Conservation (phyloP, 352 stramenopile species). For the Pythium rishiriense region DNA sequence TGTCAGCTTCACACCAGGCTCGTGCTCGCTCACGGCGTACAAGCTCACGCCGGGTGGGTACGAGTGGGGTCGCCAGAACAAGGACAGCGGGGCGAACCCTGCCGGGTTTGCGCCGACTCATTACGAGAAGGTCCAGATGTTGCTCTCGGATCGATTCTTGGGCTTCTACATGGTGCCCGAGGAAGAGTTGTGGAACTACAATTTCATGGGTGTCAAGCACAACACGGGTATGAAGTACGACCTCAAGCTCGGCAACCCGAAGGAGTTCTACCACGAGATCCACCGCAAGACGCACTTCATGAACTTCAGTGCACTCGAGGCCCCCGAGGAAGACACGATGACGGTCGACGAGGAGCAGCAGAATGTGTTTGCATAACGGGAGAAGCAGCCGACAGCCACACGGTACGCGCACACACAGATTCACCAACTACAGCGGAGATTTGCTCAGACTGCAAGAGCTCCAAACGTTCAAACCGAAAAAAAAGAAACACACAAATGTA, state of each 20-base stretch:
- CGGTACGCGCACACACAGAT: too few relatives aligned
- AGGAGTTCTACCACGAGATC: conserved; percentile 99
- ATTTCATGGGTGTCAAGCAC: conserved; percentile 99
- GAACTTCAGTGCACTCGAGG: conserved; percentile 98
- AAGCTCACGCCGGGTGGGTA: conserved; percentile 96
- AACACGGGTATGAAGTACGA: conserved; percentile 97
- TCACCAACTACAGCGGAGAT: too few relatives aligned
- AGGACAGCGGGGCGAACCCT: conserved; percentile 93
- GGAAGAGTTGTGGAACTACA: conserved; percentile 99
- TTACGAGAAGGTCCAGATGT: conserved; percentile 99
- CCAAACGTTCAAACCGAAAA: too few relatives aligned
- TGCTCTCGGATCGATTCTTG: conserved; percentile 98
- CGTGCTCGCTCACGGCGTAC: conserved; percentile 99
- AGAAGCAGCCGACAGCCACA: too few relatives aligned
- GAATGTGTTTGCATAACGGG: conserved; percentile 76
- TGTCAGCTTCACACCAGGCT: conserved; percentile 98
- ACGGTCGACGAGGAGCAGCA: conserved; percentile 93
- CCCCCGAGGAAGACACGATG: conserved; percentile 85
- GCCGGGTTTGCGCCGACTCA: conserved; percentile 95
- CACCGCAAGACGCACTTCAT: conserved; percentile 99
- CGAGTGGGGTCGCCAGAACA: conserved; percentile 98
- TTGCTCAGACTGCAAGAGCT: too few relatives aligned
- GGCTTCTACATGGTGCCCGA: conserved; percentile 99
- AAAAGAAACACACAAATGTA: too few relatives aligned
- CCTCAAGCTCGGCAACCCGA: conserved; percentile 97